Conservation (phyloP, 352 stramenopile species). For the Globisporangium abappressorium region DNA sequence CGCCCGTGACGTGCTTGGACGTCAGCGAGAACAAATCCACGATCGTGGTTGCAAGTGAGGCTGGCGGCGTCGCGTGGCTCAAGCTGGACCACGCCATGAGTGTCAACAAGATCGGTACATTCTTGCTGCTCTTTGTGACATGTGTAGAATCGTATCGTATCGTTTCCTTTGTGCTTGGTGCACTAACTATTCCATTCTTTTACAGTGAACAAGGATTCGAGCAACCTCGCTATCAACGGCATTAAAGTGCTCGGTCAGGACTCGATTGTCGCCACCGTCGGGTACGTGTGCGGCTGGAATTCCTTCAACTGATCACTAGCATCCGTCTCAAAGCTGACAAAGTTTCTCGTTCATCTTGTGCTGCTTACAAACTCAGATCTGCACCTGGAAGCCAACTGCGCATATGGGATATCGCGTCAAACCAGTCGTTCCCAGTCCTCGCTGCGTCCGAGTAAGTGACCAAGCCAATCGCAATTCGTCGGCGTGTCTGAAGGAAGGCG, state of each 20-base stretch:
- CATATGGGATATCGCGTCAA: conserved; percentile 69
- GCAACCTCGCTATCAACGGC: conserved; percentile 50
- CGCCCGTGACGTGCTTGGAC: conserved; percentile 55
- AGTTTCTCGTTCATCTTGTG: not conserved
- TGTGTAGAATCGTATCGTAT: not conserved
- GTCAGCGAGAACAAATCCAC: conserved; percentile 40
- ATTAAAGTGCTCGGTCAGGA: conserved; percentile 74
- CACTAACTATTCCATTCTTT: not conserved
- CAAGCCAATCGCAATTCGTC: not conserved
- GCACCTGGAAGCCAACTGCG: conserved; percentile 60
- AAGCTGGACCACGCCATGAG: conserved; percentile 50
- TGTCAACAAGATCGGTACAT: conserved; percentile 51
- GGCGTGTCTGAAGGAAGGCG: not conserved
- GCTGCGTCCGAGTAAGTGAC: conserved; percentile 53
- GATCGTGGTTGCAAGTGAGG: conserved; percentile 51
- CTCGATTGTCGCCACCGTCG: conserved; percentile 65
- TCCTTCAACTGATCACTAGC: too few species aligned
- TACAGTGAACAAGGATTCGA: conserved; percentile 49
- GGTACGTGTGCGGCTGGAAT: conserved; percentile 24
- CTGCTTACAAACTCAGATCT: conserved; percentile 22
- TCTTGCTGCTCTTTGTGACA: not conserved
- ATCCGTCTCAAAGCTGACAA: not conserved
- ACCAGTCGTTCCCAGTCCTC: conserved; percentile 53
- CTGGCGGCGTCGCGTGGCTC: conserved; percentile 63
- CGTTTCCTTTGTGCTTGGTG: not conserved